Evolutionary conservation across 768 basidiomycete genomes (phyloP).

Genomic region (Lyophyllum semitale): DNA sequence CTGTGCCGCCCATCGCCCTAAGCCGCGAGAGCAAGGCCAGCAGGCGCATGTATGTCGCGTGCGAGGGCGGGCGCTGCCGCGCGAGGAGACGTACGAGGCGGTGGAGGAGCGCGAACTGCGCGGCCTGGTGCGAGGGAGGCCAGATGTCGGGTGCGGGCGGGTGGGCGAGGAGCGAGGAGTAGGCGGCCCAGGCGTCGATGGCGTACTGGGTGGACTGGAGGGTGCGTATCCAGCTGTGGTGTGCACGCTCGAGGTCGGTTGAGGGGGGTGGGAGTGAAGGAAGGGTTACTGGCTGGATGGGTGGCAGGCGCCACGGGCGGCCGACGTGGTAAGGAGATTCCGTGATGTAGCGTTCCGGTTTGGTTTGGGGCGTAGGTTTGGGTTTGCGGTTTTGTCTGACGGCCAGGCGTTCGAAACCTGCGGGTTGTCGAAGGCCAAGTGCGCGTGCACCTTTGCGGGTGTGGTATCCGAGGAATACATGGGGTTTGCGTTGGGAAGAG

Average conservation of each 20-base stretch:
- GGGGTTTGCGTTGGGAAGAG: not conserved
- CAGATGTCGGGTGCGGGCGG: slow-evolving; percentile 19
- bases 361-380: not conserved
- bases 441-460: not conserved
- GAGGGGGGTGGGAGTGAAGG: not conserved
- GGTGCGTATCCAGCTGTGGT: slow-evolving; percentile 15
- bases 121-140: slow-evolving; percentile 22
- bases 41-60: slow-evolving; percentile 61
- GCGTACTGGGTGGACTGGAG: slow-evolving; percentile 21
- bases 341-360: not conserved
- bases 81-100: slow-evolving; percentile 63
- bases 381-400: not conserved
- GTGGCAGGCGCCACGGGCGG: slow-evolving; percentile 23
- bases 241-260: slow-evolving; percentile 12
- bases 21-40: slow-evolving; percentile 67
- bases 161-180: slow-evolving; percentile 35
- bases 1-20: slow-evolving; percentile 50
- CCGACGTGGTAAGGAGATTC: slow-evolving; percentile 24
- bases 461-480: not conserved
- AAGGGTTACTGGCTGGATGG: slow-evolving; percentile 6
- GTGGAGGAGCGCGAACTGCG: slow-evolving; percentile 55
- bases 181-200: slow-evolving; percentile 43
- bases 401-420: not conserved
- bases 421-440: not conserved
- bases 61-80: slow-evolving; percentile 53